A percentile compares a stretch with the other conserved stretches of the same genome.
phyloP scores from a whole-genome alignment of 805 yeast species.

The Nakazawaea laoshanensis region DNA sequence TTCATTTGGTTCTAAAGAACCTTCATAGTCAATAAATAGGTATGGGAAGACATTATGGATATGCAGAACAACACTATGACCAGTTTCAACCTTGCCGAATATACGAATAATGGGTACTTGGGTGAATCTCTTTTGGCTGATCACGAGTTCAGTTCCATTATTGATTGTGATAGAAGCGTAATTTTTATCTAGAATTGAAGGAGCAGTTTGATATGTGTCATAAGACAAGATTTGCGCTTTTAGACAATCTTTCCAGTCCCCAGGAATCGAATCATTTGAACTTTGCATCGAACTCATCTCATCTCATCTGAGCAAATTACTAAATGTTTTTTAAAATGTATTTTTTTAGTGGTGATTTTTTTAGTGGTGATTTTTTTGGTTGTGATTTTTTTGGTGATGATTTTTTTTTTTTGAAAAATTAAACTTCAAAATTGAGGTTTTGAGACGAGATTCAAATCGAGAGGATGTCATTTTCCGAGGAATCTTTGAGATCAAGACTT shows the following conservation, averaged over 20 bases:
- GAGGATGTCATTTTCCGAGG: constrained; percentile 30
- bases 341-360: too few species aligned
- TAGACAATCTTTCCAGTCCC: too few species aligned
- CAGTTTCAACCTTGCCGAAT: constrained; percentile 61
- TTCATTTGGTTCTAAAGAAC: constrained; percentile 19
- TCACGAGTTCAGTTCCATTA: constrained; percentile 17
- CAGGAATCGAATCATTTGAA: too few species aligned
- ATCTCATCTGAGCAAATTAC: too few species aligned
- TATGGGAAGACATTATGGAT: constrained; percentile 85
- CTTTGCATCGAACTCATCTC: too few species aligned
- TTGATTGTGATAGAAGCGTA: constrained; percentile 20
- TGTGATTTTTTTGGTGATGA: too few species aligned
- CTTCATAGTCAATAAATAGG: constrained; percentile 55
- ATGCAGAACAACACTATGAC: constrained; percentile 57
- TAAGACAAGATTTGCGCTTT: constrained; percentile 51
- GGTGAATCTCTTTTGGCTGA: constrained; percentile 15
- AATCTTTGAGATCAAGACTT: constrained; percentile 26
- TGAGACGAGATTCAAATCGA: neutral
- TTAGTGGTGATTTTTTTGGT: too few species aligned
- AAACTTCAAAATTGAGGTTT: neutral
- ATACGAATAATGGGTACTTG: constrained; percentile 72
- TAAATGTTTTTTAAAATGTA: too few species aligned
- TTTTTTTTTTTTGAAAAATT: too few species aligned
- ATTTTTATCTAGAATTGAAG: constrained; percentile 43
- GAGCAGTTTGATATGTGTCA: constrained; percentile 57